Conservation (phyloP, 768 basidiomycete species). For the Filobasidium wieringae region DNA sequence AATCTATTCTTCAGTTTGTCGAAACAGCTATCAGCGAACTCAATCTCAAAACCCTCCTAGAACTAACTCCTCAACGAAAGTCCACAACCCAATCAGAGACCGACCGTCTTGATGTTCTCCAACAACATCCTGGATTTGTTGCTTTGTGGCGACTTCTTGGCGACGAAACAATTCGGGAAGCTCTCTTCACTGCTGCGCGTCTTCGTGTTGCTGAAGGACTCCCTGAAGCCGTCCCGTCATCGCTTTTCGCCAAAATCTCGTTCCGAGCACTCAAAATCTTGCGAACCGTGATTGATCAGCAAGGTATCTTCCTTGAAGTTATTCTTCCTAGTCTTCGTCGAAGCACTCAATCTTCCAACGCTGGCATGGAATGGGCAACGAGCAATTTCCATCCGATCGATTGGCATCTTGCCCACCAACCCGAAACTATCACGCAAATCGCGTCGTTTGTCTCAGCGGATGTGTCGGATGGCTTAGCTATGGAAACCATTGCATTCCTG, state of each 20-base stretch:
- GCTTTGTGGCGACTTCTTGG: conserved; percentile 1
- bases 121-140: conserved; percentile 1
- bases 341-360: background rate
- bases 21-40: background rate
- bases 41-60: background rate
- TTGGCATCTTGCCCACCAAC: conserved; percentile 4
- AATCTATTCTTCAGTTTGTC: background rate
- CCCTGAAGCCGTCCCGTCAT: background rate
- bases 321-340: conserved; percentile 1
- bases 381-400: conserved; percentile 1
- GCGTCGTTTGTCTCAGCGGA: conserved; percentile 9
- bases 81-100: background rate
- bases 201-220: background rate
- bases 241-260: conserved; percentile 3
- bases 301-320: conserved; percentile 5
- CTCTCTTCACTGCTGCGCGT: conserved; percentile 5
- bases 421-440: conserved; percentile 4
- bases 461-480: background rate
- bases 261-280: conserved; percentile 6
- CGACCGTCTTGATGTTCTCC: background rate
- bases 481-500: conserved; percentile 1
- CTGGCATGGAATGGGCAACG: background rate
- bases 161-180: conserved; percentile 4
- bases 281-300: background rate
- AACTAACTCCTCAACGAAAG: background rate